phyloP scores from a whole-genome alignment of 2,329 filamentous ascomycete species.

The Penicillium sp. region DNA sequence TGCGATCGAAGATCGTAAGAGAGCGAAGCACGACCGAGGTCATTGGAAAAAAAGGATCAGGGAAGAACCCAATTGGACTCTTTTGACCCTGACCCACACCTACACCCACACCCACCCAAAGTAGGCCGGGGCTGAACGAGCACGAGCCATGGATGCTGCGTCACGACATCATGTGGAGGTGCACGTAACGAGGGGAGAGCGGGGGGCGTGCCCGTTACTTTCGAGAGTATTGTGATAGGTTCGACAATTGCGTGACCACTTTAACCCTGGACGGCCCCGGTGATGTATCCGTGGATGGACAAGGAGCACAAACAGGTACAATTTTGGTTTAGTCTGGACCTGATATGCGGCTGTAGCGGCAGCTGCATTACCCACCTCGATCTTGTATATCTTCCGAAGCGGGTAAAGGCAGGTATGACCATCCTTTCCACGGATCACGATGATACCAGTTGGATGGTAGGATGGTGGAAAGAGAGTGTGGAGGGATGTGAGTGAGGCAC shows the following conservation, averaged over 20 bases:
- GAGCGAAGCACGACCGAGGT: too few species aligned
- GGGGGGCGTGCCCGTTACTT: neutral
- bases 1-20: too few species aligned
- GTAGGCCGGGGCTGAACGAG: slow-evolving; percentile 9
- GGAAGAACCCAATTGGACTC: neutral
- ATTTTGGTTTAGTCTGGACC: neutral
- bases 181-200: neutral
- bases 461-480: slow-evolving; percentile 4
- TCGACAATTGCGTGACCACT: slow-evolving; percentile 6
- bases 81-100: neutral
- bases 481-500: neutral
- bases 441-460: slow-evolving; percentile 3
- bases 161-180: slow-evolving; percentile 21
- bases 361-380: neutral
- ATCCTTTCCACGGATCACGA: neutral
- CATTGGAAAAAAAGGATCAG: neutral
- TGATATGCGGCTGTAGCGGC: neutral
- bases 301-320: neutral
- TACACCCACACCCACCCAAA: neutral
- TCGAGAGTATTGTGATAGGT: neutral
- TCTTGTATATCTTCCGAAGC: neutral
- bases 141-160: slow-evolving; percentile 17
- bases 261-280: neutral
- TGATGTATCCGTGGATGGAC: neutral
- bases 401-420: neutral